These are phyloP conservation scores for Syzygium syzygioides DNA, from an alignment of 441 rosid genomes.

Conservation along the genomic window DNA sequence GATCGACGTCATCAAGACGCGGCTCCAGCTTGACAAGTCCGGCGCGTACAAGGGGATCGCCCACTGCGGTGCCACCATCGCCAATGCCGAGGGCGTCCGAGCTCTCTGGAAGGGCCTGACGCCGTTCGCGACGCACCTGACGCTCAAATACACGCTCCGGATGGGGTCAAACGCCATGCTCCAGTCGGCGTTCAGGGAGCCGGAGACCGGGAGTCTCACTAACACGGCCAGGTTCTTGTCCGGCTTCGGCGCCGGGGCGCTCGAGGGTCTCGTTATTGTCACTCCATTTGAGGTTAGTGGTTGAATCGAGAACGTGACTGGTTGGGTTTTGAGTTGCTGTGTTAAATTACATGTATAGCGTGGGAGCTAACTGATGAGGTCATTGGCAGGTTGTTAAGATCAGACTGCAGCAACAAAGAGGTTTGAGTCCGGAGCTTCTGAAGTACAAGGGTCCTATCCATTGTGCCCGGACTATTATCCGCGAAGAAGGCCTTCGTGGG, in stretches of 20 bases:
- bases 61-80: constrained; percentile 65
- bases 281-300: constrained; percentile 82
- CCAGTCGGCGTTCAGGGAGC: constrained; percentile 65
- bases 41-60: constrained; percentile 59
- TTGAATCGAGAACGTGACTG: not conserved
- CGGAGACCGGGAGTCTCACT: constrained; percentile 51
- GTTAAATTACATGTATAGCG: not conserved
- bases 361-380: not conserved
- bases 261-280: constrained; percentile 80
- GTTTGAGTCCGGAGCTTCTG: constrained; percentile 60
- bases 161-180: constrained; percentile 86
- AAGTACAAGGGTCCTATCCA: constrained; percentile 90
- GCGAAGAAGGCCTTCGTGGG: constrained; percentile 67
- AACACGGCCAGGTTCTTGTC: constrained; percentile 51
- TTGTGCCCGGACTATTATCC: constrained; percentile 56
- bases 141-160: constrained; percentile 74
- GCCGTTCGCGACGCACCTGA: constrained; percentile 84
- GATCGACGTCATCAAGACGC: constrained; percentile 79
- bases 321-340: not conserved
- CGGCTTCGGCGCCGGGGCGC: constrained; percentile 86
- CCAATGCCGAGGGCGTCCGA: constrained; percentile 57
- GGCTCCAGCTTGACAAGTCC: constrained; percentile 64
- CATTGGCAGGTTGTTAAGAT: constrained; percentile 77
- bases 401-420: constrained; percentile 84
- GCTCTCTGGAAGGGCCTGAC: constrained; percentile 91